phyloP scores from a whole-genome alignment of 208 protist genomes.

The Trypanosoma mega region DNA sequence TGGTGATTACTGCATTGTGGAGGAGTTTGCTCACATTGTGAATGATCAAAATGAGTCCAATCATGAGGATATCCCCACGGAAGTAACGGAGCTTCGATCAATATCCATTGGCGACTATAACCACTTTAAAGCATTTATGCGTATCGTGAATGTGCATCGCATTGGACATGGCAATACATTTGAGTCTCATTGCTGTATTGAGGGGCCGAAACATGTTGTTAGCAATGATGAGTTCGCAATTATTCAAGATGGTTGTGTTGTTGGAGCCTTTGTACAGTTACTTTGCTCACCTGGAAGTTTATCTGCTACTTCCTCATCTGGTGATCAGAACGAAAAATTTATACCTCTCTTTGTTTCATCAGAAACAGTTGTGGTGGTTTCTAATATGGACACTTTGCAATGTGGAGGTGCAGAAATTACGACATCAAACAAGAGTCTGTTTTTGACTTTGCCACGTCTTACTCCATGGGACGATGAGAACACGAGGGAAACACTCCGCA shows the following conservation, averaged over 20 bases:
- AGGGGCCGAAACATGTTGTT: neutral
- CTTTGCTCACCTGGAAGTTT: too few relatives aligned
- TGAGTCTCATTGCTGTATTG: slow-evolving; percentile 25
- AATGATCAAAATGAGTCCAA: slow-evolving; percentile 4
- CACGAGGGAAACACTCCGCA: slow-evolving; percentile 2
- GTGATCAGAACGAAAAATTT: too few relatives aligned
- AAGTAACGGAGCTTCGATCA: neutral
- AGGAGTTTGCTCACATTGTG: slow-evolving; percentile 39
- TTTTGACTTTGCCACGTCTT: neutral
- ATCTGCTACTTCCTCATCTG: too few relatives aligned
- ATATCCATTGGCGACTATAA: slow-evolving; percentile 29
- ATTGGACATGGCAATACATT: slow-evolving; percentile 39
- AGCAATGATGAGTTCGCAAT: neutral
- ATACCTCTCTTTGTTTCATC: too few relatives aligned
- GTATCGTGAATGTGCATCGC: slow-evolving; percentile 13
- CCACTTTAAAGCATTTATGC: slow-evolving; percentile 47
- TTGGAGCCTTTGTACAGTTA: slow-evolving; percentile 23
- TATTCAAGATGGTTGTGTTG: slow-evolving; percentile 31
- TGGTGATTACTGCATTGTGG: slow-evolving; percentile 40
- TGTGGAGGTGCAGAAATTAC: neutral
- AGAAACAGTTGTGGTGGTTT: too few relatives aligned
- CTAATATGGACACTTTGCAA: too few relatives aligned
- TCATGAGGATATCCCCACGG: neutral
- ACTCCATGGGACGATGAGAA: slow-evolving; percentile 14
- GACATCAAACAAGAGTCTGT: neutral